Base-by-base conservation (phyloP, 1,284 basidiomycete genomes). In the Malassezia equina region DNA sequence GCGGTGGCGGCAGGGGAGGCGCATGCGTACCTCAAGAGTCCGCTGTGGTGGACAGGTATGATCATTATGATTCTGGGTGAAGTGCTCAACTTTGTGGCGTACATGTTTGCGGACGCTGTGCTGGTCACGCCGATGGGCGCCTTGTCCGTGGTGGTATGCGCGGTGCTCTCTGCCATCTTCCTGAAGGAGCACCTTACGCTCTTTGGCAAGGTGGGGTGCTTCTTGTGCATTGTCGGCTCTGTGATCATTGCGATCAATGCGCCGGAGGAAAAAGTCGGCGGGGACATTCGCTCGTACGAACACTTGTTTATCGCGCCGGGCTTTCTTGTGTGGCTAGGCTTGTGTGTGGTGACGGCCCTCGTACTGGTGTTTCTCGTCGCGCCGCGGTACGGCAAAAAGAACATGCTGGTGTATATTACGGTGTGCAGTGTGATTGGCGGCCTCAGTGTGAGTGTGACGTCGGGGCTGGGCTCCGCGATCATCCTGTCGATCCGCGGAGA, bases 101-200 rank as follows among this genome's bases (percentile, higher is more conserved):
- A 91, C 71, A 86, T 88, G 8, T 90, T 91, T 69, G 84, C 89
- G 23, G 86, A 90, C 72, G 88, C 88, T 17, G 83, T 90, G 61
- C 82, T 90, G 49, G 88, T 88, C 81, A 93, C 90, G n/a, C 91
- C 93, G 1, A 82, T 98, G 66, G 93, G 93, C 42, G 90, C 91
- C 3, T 82, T 98, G 52, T 91, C 90, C 15, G 94, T 98, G 63
- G 91, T 98, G 66, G 81, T 96, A 62, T 93, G 86, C 66, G 93
- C 93, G 32, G 86, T 94, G 25, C 79, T 96, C 19, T 93, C 90
- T 9, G 90, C 89, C 41, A 81, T 94, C 67, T 86, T 96, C 77
- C 83, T 96, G 66, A 85, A 93, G 49, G 94, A 98, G 75, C 86
- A 81, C 61, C 81, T 98, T 49, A 66, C 68, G 6, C 43, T 65